These are phyloP conservation scores for Apophysomyces elegans DNA, from an alignment of 371 early-diverging fungal species.

Conservation along the genomic window DNA sequence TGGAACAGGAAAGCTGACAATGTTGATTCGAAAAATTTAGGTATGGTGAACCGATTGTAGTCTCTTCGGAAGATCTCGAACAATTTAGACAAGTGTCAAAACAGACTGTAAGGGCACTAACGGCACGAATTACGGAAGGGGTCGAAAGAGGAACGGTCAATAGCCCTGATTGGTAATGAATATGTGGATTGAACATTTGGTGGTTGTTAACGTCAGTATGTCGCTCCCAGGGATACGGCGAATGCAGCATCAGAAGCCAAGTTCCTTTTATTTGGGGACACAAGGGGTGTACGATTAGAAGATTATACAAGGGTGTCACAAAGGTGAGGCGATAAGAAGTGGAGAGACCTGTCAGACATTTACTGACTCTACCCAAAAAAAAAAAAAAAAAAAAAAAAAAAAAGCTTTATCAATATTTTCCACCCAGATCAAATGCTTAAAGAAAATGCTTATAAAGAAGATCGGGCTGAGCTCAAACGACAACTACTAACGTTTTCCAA, in stretches of 20 bases:
- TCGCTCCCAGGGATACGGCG: constrained; percentile 48
- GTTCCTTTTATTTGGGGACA: constrained; percentile 51
- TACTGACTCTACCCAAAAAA: constrained; percentile 1
- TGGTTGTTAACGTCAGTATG: neutral
- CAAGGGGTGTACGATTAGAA: constrained; percentile 41
- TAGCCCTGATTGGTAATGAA: constrained; percentile 56
- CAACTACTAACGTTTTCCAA: constrained; percentile 41
- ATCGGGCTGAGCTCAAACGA: constrained; percentile 35
- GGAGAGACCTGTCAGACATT: too few relatives aligned
- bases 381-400: constrained; percentile 19
- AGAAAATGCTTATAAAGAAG: constrained; percentile 14
- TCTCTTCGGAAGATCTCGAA: constrained; percentile 34
- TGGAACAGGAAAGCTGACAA: neutral
- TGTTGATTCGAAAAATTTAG: constrained; percentile 19
- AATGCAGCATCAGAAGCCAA: constrained; percentile 51
- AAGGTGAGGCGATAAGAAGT: constrained; percentile 28
- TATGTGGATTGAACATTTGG: neutral
- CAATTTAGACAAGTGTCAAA: constrained; percentile 49
- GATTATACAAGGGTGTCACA: constrained; percentile 56
- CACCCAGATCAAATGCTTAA: constrained; percentile 27
- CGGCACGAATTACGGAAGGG: constrained; percentile 48
- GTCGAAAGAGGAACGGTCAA: constrained; percentile 58
- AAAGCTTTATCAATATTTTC: constrained; percentile 38
- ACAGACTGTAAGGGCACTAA: constrained; percentile 51
- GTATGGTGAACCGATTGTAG: constrained; percentile 53